Evolutionary conservation across 768 basidiomycete genomes (phyloP).

Genomic region (Psilocybe cyanescens): DNA sequence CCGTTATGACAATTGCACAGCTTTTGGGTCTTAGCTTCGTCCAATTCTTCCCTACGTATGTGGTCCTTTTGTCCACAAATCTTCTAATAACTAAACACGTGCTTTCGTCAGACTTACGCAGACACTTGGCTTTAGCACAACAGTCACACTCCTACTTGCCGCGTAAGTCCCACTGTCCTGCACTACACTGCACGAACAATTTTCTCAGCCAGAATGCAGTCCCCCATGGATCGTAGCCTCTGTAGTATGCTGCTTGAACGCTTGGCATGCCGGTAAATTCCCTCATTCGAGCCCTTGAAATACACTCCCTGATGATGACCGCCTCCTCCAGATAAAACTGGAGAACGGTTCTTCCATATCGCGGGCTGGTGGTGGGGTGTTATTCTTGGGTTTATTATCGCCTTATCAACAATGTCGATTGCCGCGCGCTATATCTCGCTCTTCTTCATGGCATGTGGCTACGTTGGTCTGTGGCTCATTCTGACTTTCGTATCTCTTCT

Average conservation of each 20-base stretch:
- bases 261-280: conserved; percentile 53
- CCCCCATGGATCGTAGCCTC: conserved; percentile 66
- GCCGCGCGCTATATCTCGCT: conserved; percentile 61
- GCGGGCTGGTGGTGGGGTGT: conserved; percentile 61
- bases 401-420: conserved; percentile 52
- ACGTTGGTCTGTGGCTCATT: conserved; percentile 21
- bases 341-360: conserved; percentile 69
- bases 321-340: conserved; percentile 47
- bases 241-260: conserved; percentile 51
- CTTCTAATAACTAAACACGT: not conserved
- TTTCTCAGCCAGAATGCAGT: conserved; percentile 32
- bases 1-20: conserved; percentile 53
- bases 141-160: conserved; percentile 57
- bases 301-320: not conserved
- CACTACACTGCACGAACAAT: no score
- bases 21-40: conserved; percentile 61
- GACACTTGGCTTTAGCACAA: conserved; percentile 69
- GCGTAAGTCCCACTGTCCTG: conserved; percentile 45
- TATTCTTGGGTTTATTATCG: conserved; percentile 65
- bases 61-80: not conserved
- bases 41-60: conserved; percentile 60
- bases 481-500: not conserved
- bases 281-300: not conserved
- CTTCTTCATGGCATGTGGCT: conserved; percentile 67
- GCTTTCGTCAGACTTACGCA: conserved; percentile 45